Base-by-base conservation (phyloP, 2,329 filamentous ascomycete species). In the Huntiella abstrusa region DNA sequence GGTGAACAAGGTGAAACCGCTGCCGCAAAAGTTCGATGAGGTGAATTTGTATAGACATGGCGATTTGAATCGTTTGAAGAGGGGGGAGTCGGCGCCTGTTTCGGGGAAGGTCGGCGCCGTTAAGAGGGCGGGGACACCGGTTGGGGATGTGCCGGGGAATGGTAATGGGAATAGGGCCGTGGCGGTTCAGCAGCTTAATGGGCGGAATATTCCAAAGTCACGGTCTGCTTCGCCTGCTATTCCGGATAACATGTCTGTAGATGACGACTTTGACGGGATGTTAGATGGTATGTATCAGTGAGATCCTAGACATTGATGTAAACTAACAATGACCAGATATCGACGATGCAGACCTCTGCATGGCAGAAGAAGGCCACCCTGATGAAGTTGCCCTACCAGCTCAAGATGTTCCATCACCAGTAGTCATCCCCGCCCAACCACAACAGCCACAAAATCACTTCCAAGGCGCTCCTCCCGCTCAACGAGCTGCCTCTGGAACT, bases 1-100 rank as follows among this genome's bases (percentile, higher is more conserved):
- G 59, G 83, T 96, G n/a, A 82, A 79, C 44, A 93, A 85, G 63
- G 69, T 98, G 56, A 96, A 93, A 67, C 74, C 78, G 12, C 70
- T 73, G 48, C 82, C 84, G 4, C 57, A 62, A 41, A 72, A 75
- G 28, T 94, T 86, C 64, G 77, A 88, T 53, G 76, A 82, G 51
- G 70, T 73, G n/a, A 79, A 79, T 36, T 68, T 96, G 34, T 80
- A 95, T 61, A 75, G 88, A 35, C 87, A 94, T 60, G 64, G 75
- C 1, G 83, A 87, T 57, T 42, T 38, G 28, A 49, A 49, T 10
- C 32, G 48, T 2, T 32, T 49, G n/a, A 42, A 44, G 19, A 41
- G 40, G 10, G 36, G 43, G 8, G 39, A 42, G 10, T 11, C 42
- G 12, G 41, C 19, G 28, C 43, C 17, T n/a, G 45, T 28, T 12